phyloP scores from a whole-genome alignment of 768 basidiomycete genomes.

The Goffeauzyma gilvescens region DNA sequence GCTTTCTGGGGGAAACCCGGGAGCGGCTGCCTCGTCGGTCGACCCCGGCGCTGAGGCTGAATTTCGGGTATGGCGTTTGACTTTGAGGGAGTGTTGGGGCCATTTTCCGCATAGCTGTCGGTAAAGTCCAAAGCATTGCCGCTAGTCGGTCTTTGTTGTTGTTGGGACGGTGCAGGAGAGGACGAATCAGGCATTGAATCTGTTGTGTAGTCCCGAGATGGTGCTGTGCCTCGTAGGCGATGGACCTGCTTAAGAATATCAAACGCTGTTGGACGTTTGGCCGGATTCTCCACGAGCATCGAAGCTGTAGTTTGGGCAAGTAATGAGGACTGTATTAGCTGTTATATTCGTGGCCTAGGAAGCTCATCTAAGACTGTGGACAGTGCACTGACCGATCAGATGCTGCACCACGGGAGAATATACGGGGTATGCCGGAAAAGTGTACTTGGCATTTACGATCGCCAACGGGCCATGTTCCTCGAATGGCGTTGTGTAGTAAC shows the following conservation, averaged over 20 bases:
- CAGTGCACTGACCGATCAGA: conserved; percentile 46
- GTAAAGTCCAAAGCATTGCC: conserved; percentile 10
- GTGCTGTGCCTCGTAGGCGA: conserved; percentile 66
- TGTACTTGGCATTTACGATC: conserved; percentile 89
- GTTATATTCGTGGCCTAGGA: conserved; percentile 5
- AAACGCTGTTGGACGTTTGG: conserved; percentile 68
- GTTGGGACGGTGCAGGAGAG: too few species aligned
- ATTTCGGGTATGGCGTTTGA: too few species aligned
- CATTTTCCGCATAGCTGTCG: too few species aligned
- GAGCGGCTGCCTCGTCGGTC: conserved; percentile 16
- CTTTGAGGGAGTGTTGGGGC: too few species aligned
- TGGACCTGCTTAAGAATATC: conserved; percentile 70
- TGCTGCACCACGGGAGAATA: conserved; percentile 68
- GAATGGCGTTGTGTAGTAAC: conserved; percentile 98
- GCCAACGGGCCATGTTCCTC: conserved; percentile 94
- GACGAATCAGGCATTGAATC: neutral
- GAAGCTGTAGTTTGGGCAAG: conserved; percentile 39
- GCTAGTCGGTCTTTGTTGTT: conserved; percentile 3
- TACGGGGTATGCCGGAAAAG: conserved; percentile 67
- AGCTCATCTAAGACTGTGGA: conserved; percentile 3
- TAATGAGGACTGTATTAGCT: neutral
- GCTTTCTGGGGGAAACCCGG: neutral
- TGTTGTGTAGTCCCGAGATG: conserved; percentile 50
- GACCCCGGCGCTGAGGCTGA: conserved; percentile 27
- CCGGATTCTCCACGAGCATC: conserved; percentile 80